Conservation (phyloP, 129 eudicot species). For the Tagetes erecta region DNA sequence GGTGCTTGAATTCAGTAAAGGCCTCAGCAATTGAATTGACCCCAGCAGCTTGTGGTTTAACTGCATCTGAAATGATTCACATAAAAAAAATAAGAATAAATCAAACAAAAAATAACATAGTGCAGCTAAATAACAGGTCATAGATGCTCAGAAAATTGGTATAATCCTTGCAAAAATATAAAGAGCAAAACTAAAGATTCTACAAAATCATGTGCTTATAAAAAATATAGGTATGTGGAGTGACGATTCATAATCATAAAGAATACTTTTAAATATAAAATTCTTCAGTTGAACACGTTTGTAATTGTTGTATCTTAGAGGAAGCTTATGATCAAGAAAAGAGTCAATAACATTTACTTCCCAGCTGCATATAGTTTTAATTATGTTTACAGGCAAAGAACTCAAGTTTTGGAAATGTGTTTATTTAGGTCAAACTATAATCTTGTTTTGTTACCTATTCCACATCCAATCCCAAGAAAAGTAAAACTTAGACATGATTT, state of each 20-base stretch:
- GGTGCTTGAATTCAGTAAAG: slow-evolving; percentile 80
- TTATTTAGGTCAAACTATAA: neutral
- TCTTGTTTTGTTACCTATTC: neutral
- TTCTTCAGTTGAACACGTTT: slow-evolving; percentile 3
- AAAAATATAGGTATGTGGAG: neutral
- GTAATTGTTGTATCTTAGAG: neutral
- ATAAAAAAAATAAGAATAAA: slow-evolving; percentile 13
- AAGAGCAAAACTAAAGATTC: slow-evolving; percentile 4
- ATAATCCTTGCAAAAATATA: neutral
- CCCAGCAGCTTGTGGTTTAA: slow-evolving; percentile 65
- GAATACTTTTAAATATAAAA: slow-evolving; percentile 4
- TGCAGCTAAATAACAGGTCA: neutral
- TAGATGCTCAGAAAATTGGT: neutral
- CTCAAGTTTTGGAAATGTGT: neutral
- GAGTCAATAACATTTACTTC: slow-evolving; percentile 5
- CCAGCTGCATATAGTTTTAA: slow-evolving; percentile 7
- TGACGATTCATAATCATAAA: slow-evolving; percentile 4
- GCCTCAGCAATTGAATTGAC: slow-evolving; percentile 55
- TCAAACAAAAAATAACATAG: slow-evolving; percentile 10
- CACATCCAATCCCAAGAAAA: neutral
- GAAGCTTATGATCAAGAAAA: slow-evolving; percentile 4
- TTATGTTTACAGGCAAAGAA: neutral
- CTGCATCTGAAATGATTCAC: slow-evolving; percentile 47
- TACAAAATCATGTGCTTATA: slow-evolving; percentile 4
- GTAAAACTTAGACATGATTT: neutral